These are phyloP conservation scores for Suhomyces bribrorum DNA, from an alignment of 1,139 yeast genomes.

Conservation along the genomic window DNA sequence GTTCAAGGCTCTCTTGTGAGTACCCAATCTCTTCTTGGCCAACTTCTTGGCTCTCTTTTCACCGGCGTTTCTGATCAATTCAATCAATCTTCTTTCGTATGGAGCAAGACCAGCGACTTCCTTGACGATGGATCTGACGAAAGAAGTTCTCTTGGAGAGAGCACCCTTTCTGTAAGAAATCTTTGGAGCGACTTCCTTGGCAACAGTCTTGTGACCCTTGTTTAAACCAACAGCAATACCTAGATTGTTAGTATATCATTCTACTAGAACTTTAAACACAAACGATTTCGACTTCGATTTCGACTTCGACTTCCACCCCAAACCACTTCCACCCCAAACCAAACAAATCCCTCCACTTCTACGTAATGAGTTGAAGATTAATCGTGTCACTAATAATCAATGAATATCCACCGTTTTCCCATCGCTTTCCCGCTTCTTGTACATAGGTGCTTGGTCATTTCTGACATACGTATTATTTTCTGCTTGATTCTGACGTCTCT, in stretches of 20 bases:
- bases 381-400: too few relatives aligned
- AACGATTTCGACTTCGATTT: too few relatives aligned
- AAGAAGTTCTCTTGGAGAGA: slow-evolving; percentile 91
- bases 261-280: too few relatives aligned
- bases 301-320: too few relatives aligned
- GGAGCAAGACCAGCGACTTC: slow-evolving; percentile 99
- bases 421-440: too few relatives aligned
- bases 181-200: slow-evolving; percentile 92
- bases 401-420: too few relatives aligned
- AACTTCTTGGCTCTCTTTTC: slow-evolving; percentile 99
- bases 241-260: slow-evolving; percentile 28
- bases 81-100: slow-evolving; percentile 99
- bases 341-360: too few relatives aligned
- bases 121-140: slow-evolving; percentile 92
- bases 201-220: slow-evolving; percentile 98
- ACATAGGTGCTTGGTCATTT: too few relatives aligned
- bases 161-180: slow-evolving; percentile 97
- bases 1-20: slow-evolving; percentile 99
- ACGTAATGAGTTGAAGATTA: too few relatives aligned
- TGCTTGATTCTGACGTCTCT: too few relatives aligned
- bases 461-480: too few relatives aligned
- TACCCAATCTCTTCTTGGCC: slow-evolving; percentile 99
- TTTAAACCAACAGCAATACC: slow-evolving; percentile 98
- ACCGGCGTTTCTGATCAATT: slow-evolving; percentile 99
- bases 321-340: too few relatives aligned